These are phyloP conservation scores for Penicillium rolfsii DNA, from an alignment of 2,329 filamentous ascomycete species.

Conservation along the genomic window DNA sequence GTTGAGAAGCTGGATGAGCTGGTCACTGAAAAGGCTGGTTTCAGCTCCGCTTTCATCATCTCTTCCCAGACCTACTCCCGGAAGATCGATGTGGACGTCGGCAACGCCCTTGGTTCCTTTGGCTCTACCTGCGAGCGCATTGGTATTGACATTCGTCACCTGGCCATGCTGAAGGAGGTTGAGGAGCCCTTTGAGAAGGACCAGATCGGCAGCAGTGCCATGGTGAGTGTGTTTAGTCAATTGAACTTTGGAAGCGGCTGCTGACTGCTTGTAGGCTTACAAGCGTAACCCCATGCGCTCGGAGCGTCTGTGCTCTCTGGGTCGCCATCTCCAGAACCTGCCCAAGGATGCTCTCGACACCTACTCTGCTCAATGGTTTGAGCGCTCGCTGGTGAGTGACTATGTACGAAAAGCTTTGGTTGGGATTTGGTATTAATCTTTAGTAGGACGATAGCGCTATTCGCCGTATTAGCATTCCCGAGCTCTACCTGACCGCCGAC, in stretches of 20 bases:
- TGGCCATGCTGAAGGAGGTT: conserved; percentile 77
- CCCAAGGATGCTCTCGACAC: conserved; percentile 65
- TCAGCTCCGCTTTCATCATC: conserved; percentile 63
- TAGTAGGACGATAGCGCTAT: conserved; percentile 70
- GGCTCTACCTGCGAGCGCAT: conserved; percentile 80
- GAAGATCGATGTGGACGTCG: conserved; percentile 80
- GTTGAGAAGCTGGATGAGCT: conserved; percentile 66
- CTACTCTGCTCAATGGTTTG: conserved; percentile 74
- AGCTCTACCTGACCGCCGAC: conserved; percentile 70
- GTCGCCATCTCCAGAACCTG: conserved; percentile 59
- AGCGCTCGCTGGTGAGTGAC: conserved; percentile 63
- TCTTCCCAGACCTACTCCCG: conserved; percentile 76
- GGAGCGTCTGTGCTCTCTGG: conserved; percentile 64
- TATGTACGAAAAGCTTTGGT: neutral
- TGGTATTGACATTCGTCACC: conserved; percentile 71
- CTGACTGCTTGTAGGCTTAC: conserved; percentile 60
- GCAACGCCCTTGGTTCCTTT: conserved; percentile 77
- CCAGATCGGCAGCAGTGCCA: conserved; percentile 72
- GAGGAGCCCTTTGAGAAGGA: conserved; percentile 82
- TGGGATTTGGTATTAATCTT: conserved; percentile 14
- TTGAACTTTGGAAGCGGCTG: conserved; percentile 10
- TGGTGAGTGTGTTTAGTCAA: conserved; percentile 40
- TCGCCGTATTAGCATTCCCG: conserved; percentile 61
- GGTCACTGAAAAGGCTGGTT: conserved; percentile 68
- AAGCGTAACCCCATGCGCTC: conserved; percentile 63